Evolutionary conservation across 1,284 basidiomycete genomes (phyloP), one percentile per base, ranked within the genome.

Genomic region (Cutaneotrichosporon sp.): DNA sequence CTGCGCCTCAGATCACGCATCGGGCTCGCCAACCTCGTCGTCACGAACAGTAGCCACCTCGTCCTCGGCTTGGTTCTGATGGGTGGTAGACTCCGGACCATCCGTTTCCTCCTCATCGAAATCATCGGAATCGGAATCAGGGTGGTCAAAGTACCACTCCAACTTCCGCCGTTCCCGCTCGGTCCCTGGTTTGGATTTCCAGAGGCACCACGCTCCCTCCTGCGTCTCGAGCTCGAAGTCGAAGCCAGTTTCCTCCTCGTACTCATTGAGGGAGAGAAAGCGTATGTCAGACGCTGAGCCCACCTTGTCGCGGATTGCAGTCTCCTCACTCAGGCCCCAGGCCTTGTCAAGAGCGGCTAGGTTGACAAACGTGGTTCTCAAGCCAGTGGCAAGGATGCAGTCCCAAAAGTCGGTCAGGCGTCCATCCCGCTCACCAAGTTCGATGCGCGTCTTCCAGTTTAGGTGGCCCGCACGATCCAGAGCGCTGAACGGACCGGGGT

Each of bases 211-310:
- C 49, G 9, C 22, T 11, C 49, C 26, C 49, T 51, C 49, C 22
- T 30, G 11, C 13, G 49, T 51, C 49, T 51, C 49, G 22, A 51
- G 49, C 4, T 51, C 21, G 16, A 51, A 51, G 49, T 51, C 49
- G 14, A 5, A 21, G 11, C 49, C 49, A 26, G 16, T 11, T 13
- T 51, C 49, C 49, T 11, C 10, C 22, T 13, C 10, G 30, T 51
- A 51, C 49, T 30, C 49, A 0, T 51, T 11, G n/a, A 49, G 47
- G 14, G 21, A 9, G n/a, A 49, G 21, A 14, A 22, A 21, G 47
- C 47, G n/a, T 9, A 49, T 8, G n/a, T 49, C 22, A 6, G 47
- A 18, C 38, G 13, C 10, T n/a, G 42, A n/a, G 7, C 18, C 18
- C 7, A 18, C 42, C 42, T 18, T 46, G 42, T n/a, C 18, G 18